A percentile compares a stretch with the other conserved stretches of the same genome.
phyloP scores from a whole-genome alignment of 2,329 filamentous ascomycete species.

The Fusarium tjaetaba region DNA sequence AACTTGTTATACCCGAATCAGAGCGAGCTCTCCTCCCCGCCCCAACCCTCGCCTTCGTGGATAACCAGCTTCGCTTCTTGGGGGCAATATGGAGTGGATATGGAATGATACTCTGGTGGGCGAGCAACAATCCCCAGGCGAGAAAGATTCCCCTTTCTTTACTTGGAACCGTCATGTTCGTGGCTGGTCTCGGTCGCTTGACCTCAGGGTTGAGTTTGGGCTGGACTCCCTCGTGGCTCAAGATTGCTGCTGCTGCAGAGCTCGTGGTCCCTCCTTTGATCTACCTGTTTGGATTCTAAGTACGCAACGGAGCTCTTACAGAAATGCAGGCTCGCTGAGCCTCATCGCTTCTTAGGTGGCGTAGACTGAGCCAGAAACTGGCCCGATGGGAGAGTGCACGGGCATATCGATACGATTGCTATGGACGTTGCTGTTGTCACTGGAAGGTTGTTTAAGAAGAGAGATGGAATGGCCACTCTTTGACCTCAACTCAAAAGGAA shows the following conservation, averaged over 20 bases:
- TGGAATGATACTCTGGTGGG: neutral
- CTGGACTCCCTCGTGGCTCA: conserved; percentile 4
- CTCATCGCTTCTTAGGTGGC: neutral
- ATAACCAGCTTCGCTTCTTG: conserved; percentile 9
- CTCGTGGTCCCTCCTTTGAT: neutral
- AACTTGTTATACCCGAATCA: neutral
- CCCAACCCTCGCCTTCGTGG: neutral
- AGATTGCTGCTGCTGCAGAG: neutral
- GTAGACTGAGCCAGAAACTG: neutral
- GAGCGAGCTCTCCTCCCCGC: neutral
- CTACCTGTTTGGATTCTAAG: neutral
- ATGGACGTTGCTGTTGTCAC: too few species aligned
- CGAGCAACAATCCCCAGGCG: neutral
- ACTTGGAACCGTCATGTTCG: neutral
- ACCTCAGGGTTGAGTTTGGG: neutral
- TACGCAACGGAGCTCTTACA: too few species aligned
- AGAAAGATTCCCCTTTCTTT: neutral
- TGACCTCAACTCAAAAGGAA: neutral
- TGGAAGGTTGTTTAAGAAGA: fast-evolving
- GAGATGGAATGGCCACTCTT: neutral
- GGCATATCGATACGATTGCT: too few species aligned
- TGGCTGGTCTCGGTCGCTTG: neutral
- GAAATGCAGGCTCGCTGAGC: too few species aligned
- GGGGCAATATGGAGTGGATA: conserved; percentile 11
- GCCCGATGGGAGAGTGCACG: too few species aligned